phyloP scores from a whole-genome alignment of 129 eudicot genomes.

The Centella asiatica region DNA sequence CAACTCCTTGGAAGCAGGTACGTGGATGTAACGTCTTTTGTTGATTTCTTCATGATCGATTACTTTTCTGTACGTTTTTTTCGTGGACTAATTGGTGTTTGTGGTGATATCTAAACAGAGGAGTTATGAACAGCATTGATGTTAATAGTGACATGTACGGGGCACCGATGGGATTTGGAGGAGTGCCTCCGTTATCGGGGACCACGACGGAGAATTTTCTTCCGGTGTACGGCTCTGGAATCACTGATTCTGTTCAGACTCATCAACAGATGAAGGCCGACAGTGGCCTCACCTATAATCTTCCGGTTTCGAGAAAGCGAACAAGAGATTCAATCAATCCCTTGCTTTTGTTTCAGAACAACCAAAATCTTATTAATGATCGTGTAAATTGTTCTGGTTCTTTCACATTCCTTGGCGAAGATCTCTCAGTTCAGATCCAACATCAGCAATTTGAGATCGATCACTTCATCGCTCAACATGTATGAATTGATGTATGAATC shows the following conservation, averaged over 20 bases:
- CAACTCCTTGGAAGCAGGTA: conserved; percentile 42
- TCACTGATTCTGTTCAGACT: conserved; percentile 17
- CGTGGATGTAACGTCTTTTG: neutral
- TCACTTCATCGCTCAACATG: conserved; percentile 49
- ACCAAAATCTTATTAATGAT: conserved; percentile 18
- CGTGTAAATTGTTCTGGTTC: conserved; percentile 7
- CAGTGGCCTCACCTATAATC: conserved; percentile 47
- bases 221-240: conserved; percentile 39
- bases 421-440: conserved; percentile 42
- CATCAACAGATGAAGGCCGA: conserved; percentile 32
- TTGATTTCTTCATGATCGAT: neutral
- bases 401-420: conserved; percentile 65
- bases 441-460: conserved; percentile 46
- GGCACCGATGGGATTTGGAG: conserved; percentile 26
- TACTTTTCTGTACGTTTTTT: neutral
- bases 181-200: conserved; percentile 24
- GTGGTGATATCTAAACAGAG: conserved; percentile 11
- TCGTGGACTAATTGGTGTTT: neutral
- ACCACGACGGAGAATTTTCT: conserved; percentile 27
- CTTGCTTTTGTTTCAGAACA: conserved; percentile 14
- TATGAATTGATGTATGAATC: conserved; percentile 13
- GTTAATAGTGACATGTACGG: conserved; percentile 29
- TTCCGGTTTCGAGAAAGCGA: conserved; percentile 55
- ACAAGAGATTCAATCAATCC: conserved; percentile 35
- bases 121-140: conserved; percentile 32